phyloP scores from a whole-genome alignment of 805 yeast species.

The Torulaspora maleeae region DNA sequence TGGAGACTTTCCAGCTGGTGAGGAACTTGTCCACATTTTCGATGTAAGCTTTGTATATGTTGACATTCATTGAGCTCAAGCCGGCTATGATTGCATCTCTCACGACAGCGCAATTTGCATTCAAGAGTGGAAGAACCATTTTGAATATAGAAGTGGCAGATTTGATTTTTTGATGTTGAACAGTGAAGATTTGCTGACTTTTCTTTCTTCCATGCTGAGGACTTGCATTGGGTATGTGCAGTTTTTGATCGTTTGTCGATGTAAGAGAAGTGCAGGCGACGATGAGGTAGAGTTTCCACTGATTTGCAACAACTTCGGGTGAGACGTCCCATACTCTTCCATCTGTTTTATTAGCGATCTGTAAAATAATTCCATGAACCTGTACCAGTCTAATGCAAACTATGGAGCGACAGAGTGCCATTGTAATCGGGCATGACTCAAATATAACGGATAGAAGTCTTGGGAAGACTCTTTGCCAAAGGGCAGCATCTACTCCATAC shows the following conservation, averaged over 20 bases:
- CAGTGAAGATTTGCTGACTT: slow-evolving; percentile 71
- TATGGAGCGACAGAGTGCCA: slow-evolving; percentile 86
- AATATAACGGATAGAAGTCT: slow-evolving; percentile 65
- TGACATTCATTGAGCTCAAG: slow-evolving; percentile 81
- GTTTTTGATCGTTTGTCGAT: slow-evolving; percentile 78
- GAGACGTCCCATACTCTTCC: slow-evolving; percentile 39
- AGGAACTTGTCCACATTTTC: slow-evolving; percentile 67
- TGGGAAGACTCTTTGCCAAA: slow-evolving; percentile 93
- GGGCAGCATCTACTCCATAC: slow-evolving; percentile 90
- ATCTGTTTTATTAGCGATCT: slow-evolving; percentile 46
- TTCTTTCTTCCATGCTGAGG: slow-evolving; percentile 68
- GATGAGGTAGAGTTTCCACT: slow-evolving; percentile 83
- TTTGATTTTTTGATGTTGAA: slow-evolving; percentile 87
- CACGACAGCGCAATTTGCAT: slow-evolving; percentile 61
- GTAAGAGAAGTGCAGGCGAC: slow-evolving; percentile 92
- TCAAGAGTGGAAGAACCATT: slow-evolving; percentile 78
- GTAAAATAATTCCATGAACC: slow-evolving; percentile 64
- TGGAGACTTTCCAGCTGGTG: slow-evolving; percentile 50
- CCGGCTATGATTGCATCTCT: slow-evolving; percentile 89
- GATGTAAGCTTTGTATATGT: slow-evolving; percentile 75
- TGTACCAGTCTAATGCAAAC: slow-evolving; percentile 87
- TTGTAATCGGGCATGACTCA: slow-evolving; percentile 82
- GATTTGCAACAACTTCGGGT: slow-evolving; percentile 71
- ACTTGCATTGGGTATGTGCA: slow-evolving; percentile 52
- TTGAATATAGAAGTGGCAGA: slow-evolving; percentile 87